Evolutionary conservation across 306 rosid genomes (phyloP).

Genomic region (Rubus idaeus): DNA sequence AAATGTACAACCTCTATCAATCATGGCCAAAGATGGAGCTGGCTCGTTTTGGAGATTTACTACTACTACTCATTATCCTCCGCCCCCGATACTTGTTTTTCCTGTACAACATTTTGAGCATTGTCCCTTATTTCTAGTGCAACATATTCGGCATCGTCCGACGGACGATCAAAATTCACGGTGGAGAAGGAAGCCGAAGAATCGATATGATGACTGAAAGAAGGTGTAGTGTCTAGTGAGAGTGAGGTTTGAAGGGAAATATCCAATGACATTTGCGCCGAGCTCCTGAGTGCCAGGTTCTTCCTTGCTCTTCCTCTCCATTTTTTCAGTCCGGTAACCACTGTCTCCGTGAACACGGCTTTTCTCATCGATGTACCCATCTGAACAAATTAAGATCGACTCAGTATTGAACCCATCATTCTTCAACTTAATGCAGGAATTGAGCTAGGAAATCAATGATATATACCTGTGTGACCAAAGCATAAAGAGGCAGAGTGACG

Average conservation of each 20-base stretch:
- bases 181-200: conserved; percentile 31
- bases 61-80: background rate
- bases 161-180: conserved; percentile 5
- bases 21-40: background rate
- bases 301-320: conserved; percentile 47
- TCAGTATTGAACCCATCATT: background rate
- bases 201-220: conserved; percentile 29
- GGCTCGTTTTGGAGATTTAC: background rate
- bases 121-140: conserved; percentile 8
- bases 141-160: conserved; percentile 3
- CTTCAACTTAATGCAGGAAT: background rate
- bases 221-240: conserved; percentile 32
- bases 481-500: conserved; percentile 65
- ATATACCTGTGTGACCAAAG: conserved; percentile 61
- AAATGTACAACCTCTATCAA: background rate
- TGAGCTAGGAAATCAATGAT: background rate
- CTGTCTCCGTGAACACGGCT: conserved; percentile 46
- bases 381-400: conserved; percentile 13
- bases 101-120: conserved; percentile 2
- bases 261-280: conserved; percentile 20
- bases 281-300: conserved; percentile 23
- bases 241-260: conserved; percentile 26
- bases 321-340: conserved; percentile 41
- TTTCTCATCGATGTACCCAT: conserved; percentile 58
- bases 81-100: background rate